A percentile compares a stretch with the other conserved stretches of the same genome.
Evolutionary conservation across 1,139 yeast species (phyloP).

Genomic region (Debaryomyces nepalensis): DNA sequence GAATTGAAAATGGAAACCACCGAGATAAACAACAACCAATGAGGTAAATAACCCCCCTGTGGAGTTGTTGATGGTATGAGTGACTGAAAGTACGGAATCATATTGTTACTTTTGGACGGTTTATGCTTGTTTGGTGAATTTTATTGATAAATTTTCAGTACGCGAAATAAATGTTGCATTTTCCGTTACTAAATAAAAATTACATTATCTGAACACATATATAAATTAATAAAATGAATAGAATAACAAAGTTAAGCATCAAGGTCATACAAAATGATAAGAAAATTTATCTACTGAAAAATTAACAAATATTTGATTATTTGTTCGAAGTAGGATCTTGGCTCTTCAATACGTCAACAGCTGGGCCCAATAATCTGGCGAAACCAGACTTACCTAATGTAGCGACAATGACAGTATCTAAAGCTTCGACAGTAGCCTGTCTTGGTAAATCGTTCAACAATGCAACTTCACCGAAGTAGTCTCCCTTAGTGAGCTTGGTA

Average conservation of each 20-base stretch:
- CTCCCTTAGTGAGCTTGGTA: conserved; percentile 72
- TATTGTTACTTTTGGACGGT: neutral
- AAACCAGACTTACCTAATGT: conserved; percentile 91
- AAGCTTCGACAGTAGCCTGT: conserved; percentile 90
- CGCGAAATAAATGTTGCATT: conserved; percentile 11
- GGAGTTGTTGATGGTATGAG: conserved; percentile 10
- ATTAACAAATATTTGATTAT: conserved; percentile 1
- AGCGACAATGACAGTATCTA: conserved; percentile 79
- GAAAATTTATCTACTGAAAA: conserved; percentile 2
- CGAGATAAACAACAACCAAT: conserved; percentile 65
- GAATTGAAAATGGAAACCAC: conserved; percentile 91
- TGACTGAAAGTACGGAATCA: conserved; percentile 12
- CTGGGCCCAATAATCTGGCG: conserved; percentile 92
- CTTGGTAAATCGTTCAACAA: conserved; percentile 89
- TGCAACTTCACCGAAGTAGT: conserved; percentile 96
- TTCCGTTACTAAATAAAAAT: conserved; percentile 8
- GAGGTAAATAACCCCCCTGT: conserved; percentile 34
- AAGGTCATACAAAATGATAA: conserved; percentile 9
- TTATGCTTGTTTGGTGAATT: neutral
- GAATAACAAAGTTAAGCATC: conserved; percentile 4
- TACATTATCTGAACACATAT: conserved; percentile 7
- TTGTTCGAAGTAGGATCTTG: conserved; percentile 69
- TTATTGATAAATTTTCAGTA: neutral
- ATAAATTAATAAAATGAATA: conserved; percentile 1
- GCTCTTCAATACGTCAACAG: conserved; percentile 74